Conservation (phyloP, 495 filamentous ascomycete species). For the Penicillium fimorum region DNA sequence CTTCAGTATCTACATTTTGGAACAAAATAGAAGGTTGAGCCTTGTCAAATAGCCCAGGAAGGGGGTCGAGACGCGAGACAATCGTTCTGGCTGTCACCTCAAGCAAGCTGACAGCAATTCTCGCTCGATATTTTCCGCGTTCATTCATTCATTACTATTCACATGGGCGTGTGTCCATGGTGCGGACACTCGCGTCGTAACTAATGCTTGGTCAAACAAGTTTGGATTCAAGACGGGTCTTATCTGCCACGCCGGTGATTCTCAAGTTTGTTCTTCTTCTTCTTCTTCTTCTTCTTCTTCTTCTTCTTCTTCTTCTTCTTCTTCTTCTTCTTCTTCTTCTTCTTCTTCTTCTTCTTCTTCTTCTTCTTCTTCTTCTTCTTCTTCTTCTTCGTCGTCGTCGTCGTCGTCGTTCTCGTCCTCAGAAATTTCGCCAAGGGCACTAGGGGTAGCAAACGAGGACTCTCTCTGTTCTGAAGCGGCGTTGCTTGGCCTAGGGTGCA, state of each 20-base stretch:
- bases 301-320: background rate
- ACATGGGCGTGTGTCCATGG: background rate
- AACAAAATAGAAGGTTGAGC: background rate
- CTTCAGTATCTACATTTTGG: background rate
- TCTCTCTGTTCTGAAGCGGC: constrained; percentile 19
- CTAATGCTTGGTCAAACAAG: background rate
- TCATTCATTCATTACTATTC: background rate
- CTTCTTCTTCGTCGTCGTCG: constrained; percentile 9
- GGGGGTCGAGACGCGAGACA: background rate
- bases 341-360: constrained; percentile 1
- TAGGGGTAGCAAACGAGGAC: constrained; percentile 13
- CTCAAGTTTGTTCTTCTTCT: background rate
- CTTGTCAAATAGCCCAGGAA: background rate
- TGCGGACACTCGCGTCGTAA: background rate
- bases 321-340: background rate
- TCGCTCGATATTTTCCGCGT: background rate
- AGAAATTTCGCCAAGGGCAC: background rate
- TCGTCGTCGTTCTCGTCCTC: background rate
- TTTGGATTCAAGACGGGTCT: background rate
- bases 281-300: constrained; percentile 2
- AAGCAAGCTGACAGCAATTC: background rate
- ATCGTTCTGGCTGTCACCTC: background rate
- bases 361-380: background rate
- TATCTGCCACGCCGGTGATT: background rate
- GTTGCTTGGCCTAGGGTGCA: constrained; percentile 32